Evolutionary conservation across 2,329 filamentous ascomycete species (phyloP), one percentile per base, ranked within the genome.

Genomic region (Nakataea oryzae): DNA sequence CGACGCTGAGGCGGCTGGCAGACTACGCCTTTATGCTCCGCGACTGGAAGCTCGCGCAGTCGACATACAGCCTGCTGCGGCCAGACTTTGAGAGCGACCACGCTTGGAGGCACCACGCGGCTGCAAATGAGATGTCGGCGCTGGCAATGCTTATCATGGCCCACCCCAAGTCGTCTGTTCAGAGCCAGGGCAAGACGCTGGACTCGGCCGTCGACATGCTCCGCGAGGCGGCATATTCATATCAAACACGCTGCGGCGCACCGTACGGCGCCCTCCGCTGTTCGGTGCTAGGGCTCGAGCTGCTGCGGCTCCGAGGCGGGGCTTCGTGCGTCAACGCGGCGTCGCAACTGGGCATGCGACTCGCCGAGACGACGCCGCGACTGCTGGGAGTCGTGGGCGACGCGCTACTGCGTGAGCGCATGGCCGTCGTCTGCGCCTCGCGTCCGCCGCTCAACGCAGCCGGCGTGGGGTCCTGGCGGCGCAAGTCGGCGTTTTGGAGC

Each of bases 21-120:
- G 95, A 99, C 72, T 97, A 93, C 74, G 88, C 92, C 13, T 96
- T 99, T 70, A 97, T 99, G 93, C 81, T 99, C 50, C 86, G 95
- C 34, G 96, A 99, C 74, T 99, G 89, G 86, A 97, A 96, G 74
- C 78, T 99, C 47, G 91, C 95, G 12, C 85, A 95, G 68, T 92
- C 89, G 14, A 96, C 91, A 0, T 99, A 97, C 72, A 93, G 99
- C 63, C 82, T 99, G 6, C 77, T 99, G 11, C 86, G 91, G 61
- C 84, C 87, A 9, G 96, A 99, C 72, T 99, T 93, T 73, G 87
- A 86, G 70, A 95, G 95, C 71, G 93, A 97, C 72, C 97, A 97
- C 74, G 96, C 95, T 1, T 99, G 95, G 95, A 91, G 86, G 68
- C 90, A 97, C 70, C 91, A 97, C 71, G 95, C 95, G 0, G 93